Percentiles rank a stretch among this genome's conserved stretches.
Conservation (phyloP, 78 protist species). For the Dictyostelium discoideum region DNA sequence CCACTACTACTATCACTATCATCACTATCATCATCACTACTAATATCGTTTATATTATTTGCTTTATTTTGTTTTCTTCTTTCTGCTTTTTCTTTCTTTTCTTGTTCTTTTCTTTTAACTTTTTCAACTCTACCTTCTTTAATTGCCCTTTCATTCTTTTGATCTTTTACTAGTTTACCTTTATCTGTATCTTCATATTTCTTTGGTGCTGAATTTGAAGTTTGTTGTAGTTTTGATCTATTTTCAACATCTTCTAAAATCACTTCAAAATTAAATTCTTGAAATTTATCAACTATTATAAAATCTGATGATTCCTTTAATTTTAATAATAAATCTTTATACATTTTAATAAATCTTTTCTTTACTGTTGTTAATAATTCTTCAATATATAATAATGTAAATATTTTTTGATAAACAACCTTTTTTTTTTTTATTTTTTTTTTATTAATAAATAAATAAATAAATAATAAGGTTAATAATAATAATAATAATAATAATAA, state of each 20-base stretch:
- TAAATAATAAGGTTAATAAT: neutral
- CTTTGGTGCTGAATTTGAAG: constrained; percentile 13
- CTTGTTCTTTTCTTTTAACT: constrained; percentile 9
- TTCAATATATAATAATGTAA: constrained; percentile 77
- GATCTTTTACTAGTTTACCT: constrained; percentile 23
- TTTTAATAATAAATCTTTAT: constrained; percentile 44
- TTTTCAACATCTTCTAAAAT: constrained; percentile 27
- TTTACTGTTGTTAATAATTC: constrained; percentile 74
- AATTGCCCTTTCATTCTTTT: constrained; percentile 27
- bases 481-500: neutral
- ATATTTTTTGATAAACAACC: constrained; percentile 85
- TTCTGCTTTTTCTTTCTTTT: neutral
- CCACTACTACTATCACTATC: neutral
- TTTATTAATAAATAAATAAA: neutral
- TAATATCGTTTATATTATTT: neutral
- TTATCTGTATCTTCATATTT: constrained; percentile 57
- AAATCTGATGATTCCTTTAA: constrained; percentile 50
- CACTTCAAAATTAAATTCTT: constrained; percentile 36
- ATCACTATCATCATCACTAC: neutral
- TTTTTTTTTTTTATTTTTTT: neutral
- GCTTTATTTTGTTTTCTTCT: neutral
- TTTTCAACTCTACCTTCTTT: constrained; percentile 32
- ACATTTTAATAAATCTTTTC: constrained; percentile 51
- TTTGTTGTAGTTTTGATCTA: constrained; percentile 23
- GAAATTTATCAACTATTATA: constrained; percentile 7